Conservation (phyloP, 768 basidiomycete genomes). For the Paxillus rubicundulus region DNA sequence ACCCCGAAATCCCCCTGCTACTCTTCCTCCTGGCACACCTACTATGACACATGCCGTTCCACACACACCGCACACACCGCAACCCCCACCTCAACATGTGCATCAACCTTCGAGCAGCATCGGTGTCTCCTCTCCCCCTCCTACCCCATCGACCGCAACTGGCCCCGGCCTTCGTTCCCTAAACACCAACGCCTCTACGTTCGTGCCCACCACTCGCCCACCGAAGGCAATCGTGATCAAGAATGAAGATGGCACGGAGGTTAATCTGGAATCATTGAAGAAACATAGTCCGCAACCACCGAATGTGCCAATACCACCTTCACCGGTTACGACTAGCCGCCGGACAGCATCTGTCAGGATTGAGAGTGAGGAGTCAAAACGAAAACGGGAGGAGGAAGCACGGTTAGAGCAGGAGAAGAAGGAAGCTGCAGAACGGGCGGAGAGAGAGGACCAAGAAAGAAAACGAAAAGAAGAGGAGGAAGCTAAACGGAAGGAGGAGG, state of each 20-base stretch:
- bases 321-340: constrained; percentile 25
- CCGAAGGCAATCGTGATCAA: constrained; percentile 56
- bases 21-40: constrained; percentile 66
- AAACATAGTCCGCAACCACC: constrained; percentile 44
- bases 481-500: constrained; percentile 38
- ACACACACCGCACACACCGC: constrained; percentile 41
- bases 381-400: constrained; percentile 46
- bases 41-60: constrained; percentile 60
- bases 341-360: constrained; percentile 50
- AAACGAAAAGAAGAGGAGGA: constrained; percentile 30
- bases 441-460: constrained; percentile 24
- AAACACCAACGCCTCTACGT: constrained; percentile 62
- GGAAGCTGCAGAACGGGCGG: constrained; percentile 37
- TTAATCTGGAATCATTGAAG: constrained; percentile 55
- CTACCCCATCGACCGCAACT: constrained; percentile 58
- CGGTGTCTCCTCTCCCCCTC: constrained; percentile 55
- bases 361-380: constrained; percentile 59
- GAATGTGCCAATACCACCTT: constrained; percentile 38
- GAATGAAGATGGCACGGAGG: constrained; percentile 60
- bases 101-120: constrained; percentile 47
- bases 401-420: constrained; percentile 39
- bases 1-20: constrained; percentile 57
- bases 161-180: constrained; percentile 43
- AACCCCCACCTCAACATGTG: constrained; percentile 43
- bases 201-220: constrained; percentile 53